Conservation (phyloP, 2,329 filamentous ascomycete genomes). For the Paraphaeosphaeria sporulosa region DNA sequence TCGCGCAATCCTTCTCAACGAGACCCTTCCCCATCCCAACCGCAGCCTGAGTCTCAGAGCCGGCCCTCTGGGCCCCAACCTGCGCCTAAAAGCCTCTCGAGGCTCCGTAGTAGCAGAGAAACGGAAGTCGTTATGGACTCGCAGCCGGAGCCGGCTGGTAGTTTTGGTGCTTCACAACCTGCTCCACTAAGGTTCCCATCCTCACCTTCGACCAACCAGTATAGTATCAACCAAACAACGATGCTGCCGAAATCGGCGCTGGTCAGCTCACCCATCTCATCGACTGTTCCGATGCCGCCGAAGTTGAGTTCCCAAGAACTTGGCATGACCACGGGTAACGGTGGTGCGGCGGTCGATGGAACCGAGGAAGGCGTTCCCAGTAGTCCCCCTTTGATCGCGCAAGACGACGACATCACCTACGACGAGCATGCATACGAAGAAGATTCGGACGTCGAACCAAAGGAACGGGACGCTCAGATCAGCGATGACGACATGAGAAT, state of each 20-base stretch:
- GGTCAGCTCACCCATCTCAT: slow-evolving; percentile 42
- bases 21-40: slow-evolving; percentile 29
- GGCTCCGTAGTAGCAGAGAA: slow-evolving; percentile 41
- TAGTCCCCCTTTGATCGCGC: slow-evolving; percentile 41
- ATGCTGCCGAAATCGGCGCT: slow-evolving; percentile 37
- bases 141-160: slow-evolving; percentile 46
- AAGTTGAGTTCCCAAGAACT: slow-evolving; percentile 25
- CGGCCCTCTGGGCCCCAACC: slow-evolving; percentile 29
- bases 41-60: slow-evolving; percentile 28
- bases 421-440: slow-evolving; percentile 37
- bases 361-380: slow-evolving; percentile 45
- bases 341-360: slow-evolving; percentile 20
- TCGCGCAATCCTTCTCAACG: slow-evolving; percentile 28
- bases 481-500: slow-evolving; percentile 27
- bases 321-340: slow-evolving; percentile 18
- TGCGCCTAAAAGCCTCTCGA: slow-evolving; percentile 20
- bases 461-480: slow-evolving; percentile 16
- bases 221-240: slow-evolving; percentile 48
- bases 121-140: slow-evolving; percentile 56
- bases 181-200: slow-evolving; percentile 44
- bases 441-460: slow-evolving; percentile 32
- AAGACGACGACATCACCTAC: slow-evolving; percentile 31
- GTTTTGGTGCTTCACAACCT: slow-evolving; percentile 37
- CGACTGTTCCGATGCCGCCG: slow-evolving; percentile 40
- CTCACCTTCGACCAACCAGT: slow-evolving; percentile 45